These are phyloP conservation scores for Daldinia bambusicola DNA, from an alignment of 495 filamentous ascomycete genomes.

Conservation along the genomic window DNA sequence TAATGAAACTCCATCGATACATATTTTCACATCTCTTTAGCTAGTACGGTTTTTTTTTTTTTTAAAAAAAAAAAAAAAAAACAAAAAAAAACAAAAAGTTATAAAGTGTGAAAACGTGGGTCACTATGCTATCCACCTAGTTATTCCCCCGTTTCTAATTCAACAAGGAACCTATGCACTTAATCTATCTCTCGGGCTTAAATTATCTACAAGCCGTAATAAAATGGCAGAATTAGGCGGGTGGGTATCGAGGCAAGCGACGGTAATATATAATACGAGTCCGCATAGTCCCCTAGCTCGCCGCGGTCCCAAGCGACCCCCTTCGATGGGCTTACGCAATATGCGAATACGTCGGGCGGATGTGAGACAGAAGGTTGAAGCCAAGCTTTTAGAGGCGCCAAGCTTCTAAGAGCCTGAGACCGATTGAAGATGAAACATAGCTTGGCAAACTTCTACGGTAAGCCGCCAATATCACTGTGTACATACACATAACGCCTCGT, in stretches of 20 bases:
- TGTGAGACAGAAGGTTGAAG: not conserved
- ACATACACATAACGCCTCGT: not conserved
- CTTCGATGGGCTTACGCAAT: not conserved
- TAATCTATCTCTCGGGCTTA: not conserved
- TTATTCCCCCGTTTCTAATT: not conserved
- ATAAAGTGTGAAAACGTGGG: no score
- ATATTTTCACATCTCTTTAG: no score
- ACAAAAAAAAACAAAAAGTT: no score
- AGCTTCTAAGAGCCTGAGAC: constrained; percentile 22
- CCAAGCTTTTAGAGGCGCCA: constrained; percentile 27
- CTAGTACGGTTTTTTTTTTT: no score
- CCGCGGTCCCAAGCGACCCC: not conserved
- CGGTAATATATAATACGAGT: constrained; percentile 4
- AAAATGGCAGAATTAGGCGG: not conserved
- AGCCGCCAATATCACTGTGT: no score
- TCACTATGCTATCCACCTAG: no score
- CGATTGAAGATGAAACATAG: constrained; percentile 32
- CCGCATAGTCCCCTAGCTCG: not conserved
- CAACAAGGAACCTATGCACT: not conserved
- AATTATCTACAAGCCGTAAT: not conserved
- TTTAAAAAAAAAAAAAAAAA: no score
- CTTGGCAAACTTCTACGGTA: constrained; percentile 21
- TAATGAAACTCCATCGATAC: constrained; percentile 26
- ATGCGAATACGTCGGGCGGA: not conserved
- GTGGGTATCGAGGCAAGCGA: not conserved